Percentiles rank a stretch among this genome's conserved stretches.
phyloP scores from a whole-genome alignment of 768 basidiomycete genomes.

The Mycena galericulata region DNA sequence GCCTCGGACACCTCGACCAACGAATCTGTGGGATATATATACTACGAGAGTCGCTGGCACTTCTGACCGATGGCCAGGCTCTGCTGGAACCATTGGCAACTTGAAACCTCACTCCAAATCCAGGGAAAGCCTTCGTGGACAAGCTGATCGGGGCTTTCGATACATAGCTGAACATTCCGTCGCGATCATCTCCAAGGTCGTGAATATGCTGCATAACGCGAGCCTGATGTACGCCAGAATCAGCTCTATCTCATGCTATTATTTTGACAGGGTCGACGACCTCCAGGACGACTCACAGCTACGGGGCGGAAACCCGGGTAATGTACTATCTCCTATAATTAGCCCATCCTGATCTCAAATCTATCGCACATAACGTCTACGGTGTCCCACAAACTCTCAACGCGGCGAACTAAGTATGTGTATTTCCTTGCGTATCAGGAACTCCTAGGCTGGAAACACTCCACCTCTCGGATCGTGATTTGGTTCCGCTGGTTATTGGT shows the following conservation, averaged over 20 bases:
- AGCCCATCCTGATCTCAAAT: background rate
- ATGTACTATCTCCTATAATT: constrained; percentile 26
- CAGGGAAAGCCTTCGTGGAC: constrained; percentile 92
- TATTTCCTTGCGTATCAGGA: too few relatives aligned
- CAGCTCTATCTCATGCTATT: background rate
- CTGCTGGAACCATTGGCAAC: constrained; percentile 90
- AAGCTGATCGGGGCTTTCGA: constrained; percentile 94
- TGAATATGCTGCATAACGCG: constrained; percentile 94
- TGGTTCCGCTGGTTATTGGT: constrained; percentile 20
- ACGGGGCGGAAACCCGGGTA: constrained; percentile 85
- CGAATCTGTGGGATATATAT: background rate
- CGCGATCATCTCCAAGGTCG: constrained; percentile 78
- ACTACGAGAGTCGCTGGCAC: background rate
- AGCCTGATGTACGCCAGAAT: constrained; percentile 72
- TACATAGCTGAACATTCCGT: constrained; percentile 87
- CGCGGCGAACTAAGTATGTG: too few relatives aligned
- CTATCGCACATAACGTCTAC: constrained; percentile 82
- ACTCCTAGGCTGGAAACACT: too few relatives aligned
- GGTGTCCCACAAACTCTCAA: too few relatives aligned
- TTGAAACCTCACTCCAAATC: constrained; percentile 83
- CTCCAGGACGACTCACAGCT: constrained; percentile 93
- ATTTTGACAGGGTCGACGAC: constrained; percentile 80
- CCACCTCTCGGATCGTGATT: too few relatives aligned
- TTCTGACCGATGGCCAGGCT: constrained; percentile 41
- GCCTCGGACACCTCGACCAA: background rate